Base-by-base conservation (phyloP, 2,329 filamentous ascomycete genomes). In the Periconia sp. region DNA sequence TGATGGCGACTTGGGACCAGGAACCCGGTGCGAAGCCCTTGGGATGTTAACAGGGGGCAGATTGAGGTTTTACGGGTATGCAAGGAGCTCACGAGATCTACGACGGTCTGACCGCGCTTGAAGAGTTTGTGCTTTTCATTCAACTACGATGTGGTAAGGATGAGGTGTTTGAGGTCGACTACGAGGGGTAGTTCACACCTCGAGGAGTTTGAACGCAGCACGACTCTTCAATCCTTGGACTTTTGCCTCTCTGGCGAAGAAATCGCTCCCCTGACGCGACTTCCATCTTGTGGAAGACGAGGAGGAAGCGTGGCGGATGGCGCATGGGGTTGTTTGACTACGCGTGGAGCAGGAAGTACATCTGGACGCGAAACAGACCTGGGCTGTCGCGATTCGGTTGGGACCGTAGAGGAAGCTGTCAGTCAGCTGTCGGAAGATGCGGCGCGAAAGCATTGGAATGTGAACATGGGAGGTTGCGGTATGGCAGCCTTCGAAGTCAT, bases 161-260 rank as follows among this genome's bases (percentile, higher is more conserved):
- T n/a, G 47, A 45, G 20, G 31, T 40, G 18, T 10, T 7, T 11
- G 33, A n/a, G 5, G 33, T 27, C 3, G 27, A 27, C 44, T 33
- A 10, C 2, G 15, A 18, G 11, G 27, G 19, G n/a, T 40, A 7
- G 35, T 41, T 14, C 40, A 23, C 18, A 91, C 91, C 80, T 97
- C 90, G 17, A 97, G 76, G 10, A 99, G 79, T 74, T 99, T 99
- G 74, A 94, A 97, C 0, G 92, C 94, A 23, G 94, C 94, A 57
- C 94, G 85, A 65, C 91, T 95, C 75, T 93, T 97, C 53, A 97
- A 77, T 0, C 88, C 88, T 61, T 89, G 82, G 2, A 95, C 85
- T 66, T 86, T 89, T 44, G 94, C 92, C 63, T 89, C 85, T 52
- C 84, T 84, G 0, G 88, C 84, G 70, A 86, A 96, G 17, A 75